A percentile compares a stretch with the other conserved stretches of the same genome.
phyloP scores from a whole-genome alignment of 2,329 filamentous ascomycete genomes.

The Zymoseptoria pseudotritici region DNA sequence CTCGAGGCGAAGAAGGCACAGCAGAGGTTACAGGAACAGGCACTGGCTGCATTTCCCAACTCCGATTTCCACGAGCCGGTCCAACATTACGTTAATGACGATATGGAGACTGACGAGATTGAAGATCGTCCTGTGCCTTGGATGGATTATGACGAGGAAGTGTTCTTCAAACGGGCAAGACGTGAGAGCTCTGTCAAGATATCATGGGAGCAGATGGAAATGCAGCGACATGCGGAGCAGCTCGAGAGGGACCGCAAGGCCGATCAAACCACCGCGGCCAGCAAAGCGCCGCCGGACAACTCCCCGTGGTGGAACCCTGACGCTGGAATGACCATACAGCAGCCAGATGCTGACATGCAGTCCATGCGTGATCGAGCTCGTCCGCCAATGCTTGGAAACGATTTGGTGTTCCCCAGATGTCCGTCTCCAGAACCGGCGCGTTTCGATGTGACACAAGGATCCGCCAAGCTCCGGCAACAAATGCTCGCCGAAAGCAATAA shows the following conservation, averaged over 20 bases:
- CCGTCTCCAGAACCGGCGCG: conserved; percentile 76
- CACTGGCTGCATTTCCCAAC: conserved; percentile 68
- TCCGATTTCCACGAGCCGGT: conserved; percentile 61
- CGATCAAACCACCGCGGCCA: conserved; percentile 30
- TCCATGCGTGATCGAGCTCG: conserved; percentile 53
- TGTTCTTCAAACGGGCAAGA: conserved; percentile 27
- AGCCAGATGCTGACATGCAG: conserved; percentile 39
- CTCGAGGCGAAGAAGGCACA: conserved; percentile 74
- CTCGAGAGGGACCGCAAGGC: conserved; percentile 46
- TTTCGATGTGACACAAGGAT: conserved; percentile 67
- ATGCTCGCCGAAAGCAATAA: conserved; percentile 32
- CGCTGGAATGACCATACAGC: conserved; percentile 20
- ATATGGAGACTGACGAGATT: conserved; percentile 30
- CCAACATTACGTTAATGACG: conserved; percentile 61
- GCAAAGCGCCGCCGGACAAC: conserved; percentile 14
- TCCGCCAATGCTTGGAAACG: conserved; percentile 81
- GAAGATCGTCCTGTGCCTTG: conserved; percentile 33
- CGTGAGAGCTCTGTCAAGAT: conserved; percentile 57
- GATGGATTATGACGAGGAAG: conserved; percentile 34
- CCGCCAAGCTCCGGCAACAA: conserved; percentile 41
- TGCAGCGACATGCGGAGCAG: conserved; percentile 69
- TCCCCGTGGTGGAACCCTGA: conserved; percentile 36
- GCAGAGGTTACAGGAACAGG: conserved; percentile 69
- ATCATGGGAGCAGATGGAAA: conserved; percentile 69
- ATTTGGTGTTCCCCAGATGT: conserved; percentile 74